Evolutionary conservation across 805 yeast species (phyloP), one percentile per base, ranked within the genome.

Genomic region (Candida mattraensis): DNA sequence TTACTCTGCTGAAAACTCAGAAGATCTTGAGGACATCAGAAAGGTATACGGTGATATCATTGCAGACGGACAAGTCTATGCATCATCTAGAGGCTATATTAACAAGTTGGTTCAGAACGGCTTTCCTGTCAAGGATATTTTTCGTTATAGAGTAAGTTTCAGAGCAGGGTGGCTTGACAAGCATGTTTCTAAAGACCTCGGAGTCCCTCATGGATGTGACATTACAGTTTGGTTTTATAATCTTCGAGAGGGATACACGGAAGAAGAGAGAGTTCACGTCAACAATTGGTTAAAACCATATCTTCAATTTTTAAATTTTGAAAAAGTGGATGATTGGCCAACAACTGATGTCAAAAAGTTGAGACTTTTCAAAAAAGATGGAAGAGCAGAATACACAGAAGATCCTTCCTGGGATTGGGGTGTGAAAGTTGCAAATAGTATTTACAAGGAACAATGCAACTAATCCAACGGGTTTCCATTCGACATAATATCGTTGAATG

Each of bases 371-470:
- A 53, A 53, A 17, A 37, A 43, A 14, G 59, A 60, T 37, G 70
- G 70, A 14, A 18, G 52, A 8, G 45, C 49, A 11, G 36, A 39
- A 19, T 51, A 55, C 28, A 44, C 39, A 7, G 54, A 52, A 9
- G 70, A 66, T 43, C 46, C 51, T 3, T 45, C 50, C 29, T 66
- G 69, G 68, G 56, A 58, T 10, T 61, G 66, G 64, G 65, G 66
- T 22, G 45, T 57, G 29, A 58, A 58, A 28, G 66, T 64, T 19
- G 51, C 67, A 2, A 44, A 52, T 20, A 53, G 50, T 12, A 58
- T 60, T 21, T 59, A 34, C 48, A 53, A 44, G 12, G 39, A 41
- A 7, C 50, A 45, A 33, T n/a, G n/a, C n/a, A n/a, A n/a, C n/a
- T n/a, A n/a, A n/a, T n/a, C n/a, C n/a, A n/a, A n/a, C n/a, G n/a